phyloP scores from a whole-genome alignment of 352 stramenopile genomes.

The Pythium dissotocum region DNA sequence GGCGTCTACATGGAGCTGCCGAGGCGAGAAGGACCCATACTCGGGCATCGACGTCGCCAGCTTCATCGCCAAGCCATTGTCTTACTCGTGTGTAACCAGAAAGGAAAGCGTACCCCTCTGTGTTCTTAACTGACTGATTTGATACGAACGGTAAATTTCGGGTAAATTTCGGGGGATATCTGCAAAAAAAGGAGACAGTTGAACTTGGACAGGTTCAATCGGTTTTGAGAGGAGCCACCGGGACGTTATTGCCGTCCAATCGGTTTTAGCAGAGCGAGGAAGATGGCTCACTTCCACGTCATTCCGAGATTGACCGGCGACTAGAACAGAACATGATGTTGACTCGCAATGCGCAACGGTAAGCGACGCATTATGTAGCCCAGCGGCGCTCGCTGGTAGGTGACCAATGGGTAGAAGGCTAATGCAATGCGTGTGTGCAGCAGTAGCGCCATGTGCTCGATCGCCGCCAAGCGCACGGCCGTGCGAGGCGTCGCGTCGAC shows the following conservation, averaged over 20 bases:
- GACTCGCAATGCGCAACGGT: slow-evolving; percentile 14
- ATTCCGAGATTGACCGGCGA: not conserved
- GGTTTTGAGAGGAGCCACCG: not conserved
- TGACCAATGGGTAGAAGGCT: not conserved
- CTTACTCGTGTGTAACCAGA: not conserved
- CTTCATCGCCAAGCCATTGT: slow-evolving; percentile 3
- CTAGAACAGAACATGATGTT: slow-evolving; percentile 1
- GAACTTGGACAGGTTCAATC: not conserved
- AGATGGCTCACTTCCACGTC: slow-evolving; percentile 17
- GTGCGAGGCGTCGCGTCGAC: slow-evolving; percentile 13
- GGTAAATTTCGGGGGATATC: not conserved
- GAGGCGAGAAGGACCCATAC: slow-evolving; percentile 11
- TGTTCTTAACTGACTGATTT: not conserved
- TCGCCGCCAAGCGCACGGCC: not conserved
- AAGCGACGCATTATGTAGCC: not conserved
- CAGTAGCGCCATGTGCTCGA: not conserved
- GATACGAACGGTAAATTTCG: not conserved
- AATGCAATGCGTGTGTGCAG: not conserved
- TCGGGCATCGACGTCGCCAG: not conserved
- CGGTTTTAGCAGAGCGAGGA: slow-evolving; percentile 16
- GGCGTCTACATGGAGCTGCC: not conserved
- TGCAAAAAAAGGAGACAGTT: not conserved
- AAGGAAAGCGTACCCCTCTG: not conserved
- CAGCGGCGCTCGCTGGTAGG: too few species aligned
- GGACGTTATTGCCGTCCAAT: slow-evolving; percentile 19